A percentile compares a stretch with the other conserved stretches of the same genome.
Evolutionary conservation across 2,329 filamentous ascomycete genomes (phyloP).

Genomic region (Diaporthe humulicola): DNA sequence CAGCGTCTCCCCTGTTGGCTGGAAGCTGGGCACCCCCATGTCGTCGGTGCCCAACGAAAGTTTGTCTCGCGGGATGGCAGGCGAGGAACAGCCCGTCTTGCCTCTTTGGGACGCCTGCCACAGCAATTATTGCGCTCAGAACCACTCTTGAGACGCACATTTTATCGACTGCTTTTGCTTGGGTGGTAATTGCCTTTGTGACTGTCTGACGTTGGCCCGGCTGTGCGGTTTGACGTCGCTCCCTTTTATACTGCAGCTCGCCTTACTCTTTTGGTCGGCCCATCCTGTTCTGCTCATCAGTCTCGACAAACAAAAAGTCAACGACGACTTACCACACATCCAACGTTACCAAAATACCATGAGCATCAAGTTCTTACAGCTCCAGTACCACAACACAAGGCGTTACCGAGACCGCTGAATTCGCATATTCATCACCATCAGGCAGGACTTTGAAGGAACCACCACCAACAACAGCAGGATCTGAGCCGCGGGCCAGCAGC

Average conservation of each 20-base stretch:
- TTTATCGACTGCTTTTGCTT: conserved; percentile 30
- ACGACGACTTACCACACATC: conserved; percentile 1
- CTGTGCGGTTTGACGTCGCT: conserved; percentile 8
- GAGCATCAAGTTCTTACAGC: conserved; percentile 34
- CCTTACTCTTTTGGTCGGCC: conserved; percentile 19
- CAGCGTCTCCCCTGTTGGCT: conserved; percentile 40
- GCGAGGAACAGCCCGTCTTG: conserved; percentile 22
- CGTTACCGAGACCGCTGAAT: conserved; percentile 39
- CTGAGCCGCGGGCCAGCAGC: conserved; percentile 2
- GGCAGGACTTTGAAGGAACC: neutral
- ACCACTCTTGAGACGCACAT: conserved; percentile 23
- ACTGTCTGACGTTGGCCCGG: conserved; percentile 21
- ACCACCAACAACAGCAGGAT: neutral
- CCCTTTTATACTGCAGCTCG: conserved; percentile 38
- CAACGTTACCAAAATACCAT: conserved; percentile 29
- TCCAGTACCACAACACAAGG: conserved; percentile 36
- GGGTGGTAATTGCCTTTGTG: conserved; percentile 17
- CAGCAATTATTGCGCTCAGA: conserved; percentile 22
- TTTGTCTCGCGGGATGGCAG: conserved; percentile 30
- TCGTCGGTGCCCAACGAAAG: conserved; percentile 40
- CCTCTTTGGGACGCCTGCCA: conserved; percentile 29
- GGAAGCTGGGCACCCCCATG: conserved; percentile 32
- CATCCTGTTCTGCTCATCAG: conserved; percentile 10
- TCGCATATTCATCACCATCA: neutral
- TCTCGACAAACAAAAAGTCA: conserved; percentile 17